These are phyloP conservation scores for Fusarium papillatum DNA, from an alignment of 2,329 filamentous ascomycete species.

Conservation along the genomic window DNA sequence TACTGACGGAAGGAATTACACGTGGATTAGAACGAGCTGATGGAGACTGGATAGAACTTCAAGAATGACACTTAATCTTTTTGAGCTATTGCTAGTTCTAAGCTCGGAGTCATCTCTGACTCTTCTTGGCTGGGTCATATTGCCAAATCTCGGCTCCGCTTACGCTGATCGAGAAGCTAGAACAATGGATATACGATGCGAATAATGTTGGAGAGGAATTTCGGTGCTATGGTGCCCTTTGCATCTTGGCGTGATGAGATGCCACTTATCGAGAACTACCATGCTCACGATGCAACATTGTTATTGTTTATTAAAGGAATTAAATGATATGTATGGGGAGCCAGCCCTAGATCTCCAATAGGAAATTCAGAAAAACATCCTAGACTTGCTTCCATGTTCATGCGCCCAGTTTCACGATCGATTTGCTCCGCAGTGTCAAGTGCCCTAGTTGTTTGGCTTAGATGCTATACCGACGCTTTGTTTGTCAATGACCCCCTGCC, in stretches of 20 bases:
- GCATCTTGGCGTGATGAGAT: neutral
- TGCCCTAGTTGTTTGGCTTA: conserved; percentile 12
- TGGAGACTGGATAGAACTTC: neutral
- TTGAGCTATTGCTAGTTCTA: neutral
- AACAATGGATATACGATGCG: neutral
- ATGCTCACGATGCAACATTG: neutral
- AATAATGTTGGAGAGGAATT: neutral
- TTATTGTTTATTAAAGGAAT: neutral
- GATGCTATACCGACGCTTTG: neutral
- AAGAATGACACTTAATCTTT: neutral
- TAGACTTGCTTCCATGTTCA: conserved; percentile 5
- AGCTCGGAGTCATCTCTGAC: neutral
- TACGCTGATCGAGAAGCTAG: neutral
- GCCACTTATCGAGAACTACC: neutral
- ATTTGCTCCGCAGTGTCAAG: neutral
- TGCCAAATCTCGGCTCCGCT: neutral
- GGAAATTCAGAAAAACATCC: neutral
- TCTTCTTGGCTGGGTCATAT: neutral
- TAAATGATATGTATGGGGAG: conserved; percentile 7
- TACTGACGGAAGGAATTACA: no score
- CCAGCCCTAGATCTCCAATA: conserved; percentile 17
- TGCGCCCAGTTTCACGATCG: neutral
- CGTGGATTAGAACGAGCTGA: neutral
- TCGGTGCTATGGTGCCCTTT: neutral
- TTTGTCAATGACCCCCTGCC: conserved; percentile 12